phyloP scores from a whole-genome alignment of 78 protist genomes.

The Dictyostelium brefeldianum region DNA sequence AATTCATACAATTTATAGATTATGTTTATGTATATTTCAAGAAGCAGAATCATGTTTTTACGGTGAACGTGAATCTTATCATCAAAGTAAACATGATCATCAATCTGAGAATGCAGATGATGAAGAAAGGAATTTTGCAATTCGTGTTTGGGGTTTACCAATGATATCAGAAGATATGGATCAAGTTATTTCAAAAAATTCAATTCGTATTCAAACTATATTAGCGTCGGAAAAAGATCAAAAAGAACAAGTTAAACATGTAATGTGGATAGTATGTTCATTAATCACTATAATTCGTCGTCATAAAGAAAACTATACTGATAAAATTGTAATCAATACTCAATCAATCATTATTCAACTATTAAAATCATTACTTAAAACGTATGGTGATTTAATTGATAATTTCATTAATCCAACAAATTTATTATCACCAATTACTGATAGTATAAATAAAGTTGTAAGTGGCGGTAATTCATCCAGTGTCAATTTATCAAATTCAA shows the following conservation, averaged over 20 bases:
- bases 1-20: slow-evolving; percentile 41
- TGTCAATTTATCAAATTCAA: not conserved
- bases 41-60: slow-evolving; percentile 74
- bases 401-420: not conserved
- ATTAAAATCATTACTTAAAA: slow-evolving; percentile 49
- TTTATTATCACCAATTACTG: slow-evolving; percentile 10
- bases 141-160: slow-evolving; percentile 76
- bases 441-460: not conserved
- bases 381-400: slow-evolving; percentile 76
- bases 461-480: not conserved
- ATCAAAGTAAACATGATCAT: not conserved
- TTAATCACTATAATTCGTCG: slow-evolving; percentile 60
- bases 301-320: not conserved
- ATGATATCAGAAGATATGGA: slow-evolving; percentile 68
- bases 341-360: slow-evolving; percentile 33
- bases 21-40: slow-evolving; percentile 67
- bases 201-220: slow-evolving; percentile 73
- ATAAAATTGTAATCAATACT: slow-evolving; percentile 20
- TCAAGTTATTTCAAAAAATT: slow-evolving; percentile 57
- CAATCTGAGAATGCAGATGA: slow-evolving; percentile 3
- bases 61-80: slow-evolving; percentile 36
- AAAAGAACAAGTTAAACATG: slow-evolving; percentile 70
- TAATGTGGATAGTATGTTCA: slow-evolving; percentile 65
- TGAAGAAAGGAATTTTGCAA: slow-evolving; percentile 26
- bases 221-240: slow-evolving; percentile 68